phyloP scores from a whole-genome alignment of 148 eudicot species.

The Selenicereus undatus region DNA sequence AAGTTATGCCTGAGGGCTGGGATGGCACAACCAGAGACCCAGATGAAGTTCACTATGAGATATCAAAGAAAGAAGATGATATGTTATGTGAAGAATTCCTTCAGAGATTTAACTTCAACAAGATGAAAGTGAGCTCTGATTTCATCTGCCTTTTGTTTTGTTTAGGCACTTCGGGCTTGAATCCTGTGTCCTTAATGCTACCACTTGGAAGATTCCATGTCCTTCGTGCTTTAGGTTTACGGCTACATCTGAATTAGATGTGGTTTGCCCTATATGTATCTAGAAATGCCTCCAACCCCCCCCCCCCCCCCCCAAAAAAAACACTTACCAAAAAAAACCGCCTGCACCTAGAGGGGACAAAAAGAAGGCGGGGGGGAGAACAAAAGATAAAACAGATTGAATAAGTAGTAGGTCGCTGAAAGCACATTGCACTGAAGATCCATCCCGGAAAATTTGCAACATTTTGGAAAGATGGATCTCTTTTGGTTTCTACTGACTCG shows the following conservation, averaged over 20 bases:
- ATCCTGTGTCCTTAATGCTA: no score
- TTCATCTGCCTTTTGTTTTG: not conserved
- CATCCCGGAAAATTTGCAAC: no score
- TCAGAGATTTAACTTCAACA: constrained; percentile 77
- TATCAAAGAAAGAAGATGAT: constrained; percentile 91
- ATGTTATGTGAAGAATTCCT: constrained; percentile 68
- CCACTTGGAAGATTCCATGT: no score
- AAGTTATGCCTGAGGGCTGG: constrained; percentile 99
- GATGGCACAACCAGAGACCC: constrained; percentile 92
- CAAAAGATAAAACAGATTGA: no score
- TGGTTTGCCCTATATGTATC: not conserved
- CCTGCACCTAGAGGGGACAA: no score
- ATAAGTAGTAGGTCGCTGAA: no score
- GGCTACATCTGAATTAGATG: not conserved
- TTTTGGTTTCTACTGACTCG: not conserved
- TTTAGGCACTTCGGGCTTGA: no score
- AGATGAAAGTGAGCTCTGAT: constrained; percentile 58
- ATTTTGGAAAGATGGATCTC: no score
- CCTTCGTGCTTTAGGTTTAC: not conserved
- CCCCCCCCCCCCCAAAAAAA: not conserved
- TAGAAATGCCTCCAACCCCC: not conserved
- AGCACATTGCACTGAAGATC: no score
- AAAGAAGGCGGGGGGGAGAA: not conserved
- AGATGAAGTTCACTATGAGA: constrained; percentile 94
- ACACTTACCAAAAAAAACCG: not conserved